phyloP scores from a whole-genome alignment of 2,329 filamentous ascomycete genomes.

The Penicillium concentricum region DNA sequence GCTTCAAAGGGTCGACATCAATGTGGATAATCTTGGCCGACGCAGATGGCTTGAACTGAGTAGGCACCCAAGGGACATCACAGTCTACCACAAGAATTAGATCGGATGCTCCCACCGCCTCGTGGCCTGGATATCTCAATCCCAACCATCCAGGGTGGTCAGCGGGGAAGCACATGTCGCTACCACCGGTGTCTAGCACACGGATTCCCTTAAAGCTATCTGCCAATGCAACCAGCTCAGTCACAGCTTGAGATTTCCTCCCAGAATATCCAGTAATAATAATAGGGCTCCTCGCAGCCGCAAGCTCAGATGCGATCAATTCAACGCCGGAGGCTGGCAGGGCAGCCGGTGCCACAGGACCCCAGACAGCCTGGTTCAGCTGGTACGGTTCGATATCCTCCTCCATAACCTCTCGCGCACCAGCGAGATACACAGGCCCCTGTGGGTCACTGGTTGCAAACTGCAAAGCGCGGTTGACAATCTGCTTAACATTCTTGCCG shows the following conservation, averaged over 20 bases:
- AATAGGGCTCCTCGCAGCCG: constrained; percentile 49
- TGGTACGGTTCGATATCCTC: constrained; percentile 74
- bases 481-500: constrained; percentile 82
- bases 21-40: constrained; percentile 63
- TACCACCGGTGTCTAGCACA: constrained; percentile 54
- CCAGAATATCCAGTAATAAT: constrained; percentile 54
- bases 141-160: constrained; percentile 61
- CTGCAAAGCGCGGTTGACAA: constrained; percentile 79
- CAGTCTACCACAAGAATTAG: constrained; percentile 83
- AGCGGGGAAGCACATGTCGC: constrained; percentile 53
- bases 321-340: constrained; percentile 51
- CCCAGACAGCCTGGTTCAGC: constrained; percentile 69
- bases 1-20: constrained; percentile 67
- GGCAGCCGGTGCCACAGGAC: constrained; percentile 66
- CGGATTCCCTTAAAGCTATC: constrained; percentile 50
- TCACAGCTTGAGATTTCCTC: constrained; percentile 44
- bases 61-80: constrained; percentile 93
- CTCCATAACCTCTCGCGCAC: constrained; percentile 79
- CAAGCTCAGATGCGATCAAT: constrained; percentile 45
- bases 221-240: constrained; percentile 48
- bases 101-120: constrained; percentile 72
- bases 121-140: constrained; percentile 70
- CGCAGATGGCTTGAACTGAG: constrained; percentile 60
- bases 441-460: constrained; percentile 75
- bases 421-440: constrained; percentile 77